A percentile compares a stretch with the other conserved stretches of the same genome.
phyloP scores from a whole-genome alignment of 164 flowering plant species.

The Warburgia ugandensis region DNA sequence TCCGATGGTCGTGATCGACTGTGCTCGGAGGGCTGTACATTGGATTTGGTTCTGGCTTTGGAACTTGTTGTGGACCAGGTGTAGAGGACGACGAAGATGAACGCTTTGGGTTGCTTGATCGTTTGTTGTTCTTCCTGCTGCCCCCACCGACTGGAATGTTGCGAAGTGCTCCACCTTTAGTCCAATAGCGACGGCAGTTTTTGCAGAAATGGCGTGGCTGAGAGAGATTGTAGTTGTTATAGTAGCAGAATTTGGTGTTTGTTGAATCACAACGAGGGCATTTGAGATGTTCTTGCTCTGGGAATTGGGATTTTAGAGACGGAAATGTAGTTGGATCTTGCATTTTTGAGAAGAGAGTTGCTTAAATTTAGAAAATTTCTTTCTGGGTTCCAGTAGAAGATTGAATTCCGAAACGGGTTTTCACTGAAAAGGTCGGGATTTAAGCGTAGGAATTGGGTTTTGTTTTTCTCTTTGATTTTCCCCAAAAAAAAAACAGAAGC shows the following conservation, averaged over 20 bases:
- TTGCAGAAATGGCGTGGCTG: conserved; percentile 34
- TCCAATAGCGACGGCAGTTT: conserved; percentile 28
- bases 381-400: no score
- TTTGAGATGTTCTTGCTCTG: conserved; percentile 61
- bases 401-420: no score
- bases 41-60: conserved; percentile 7
- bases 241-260: conserved; percentile 62
- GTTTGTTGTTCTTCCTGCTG: conserved; percentile 32
- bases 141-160: conserved; percentile 87
- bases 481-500: no score
- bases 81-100: conserved; percentile 10
- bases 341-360: no score
- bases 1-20: conserved; percentile 25
- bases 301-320: conserved; percentile 38
- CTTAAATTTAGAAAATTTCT: no score
- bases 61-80: conserved; percentile 4
- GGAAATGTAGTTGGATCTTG: conserved; percentile 53
- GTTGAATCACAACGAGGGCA: conserved; percentile 77
- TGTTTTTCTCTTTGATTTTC: no score
- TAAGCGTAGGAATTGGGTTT: no score
- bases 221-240: conserved; percentile 33
- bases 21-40: conserved; percentile 5
- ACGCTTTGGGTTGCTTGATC: conserved; percentile 19
- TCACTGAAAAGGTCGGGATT: no score
- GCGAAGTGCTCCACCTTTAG: conserved; percentile 40